A percentile compares a stretch with the other conserved stretches of the same genome.
Evolutionary conservation across 441 rosid genomes (phyloP).

Genomic region (Pelargonium cotyledonis): DNA sequence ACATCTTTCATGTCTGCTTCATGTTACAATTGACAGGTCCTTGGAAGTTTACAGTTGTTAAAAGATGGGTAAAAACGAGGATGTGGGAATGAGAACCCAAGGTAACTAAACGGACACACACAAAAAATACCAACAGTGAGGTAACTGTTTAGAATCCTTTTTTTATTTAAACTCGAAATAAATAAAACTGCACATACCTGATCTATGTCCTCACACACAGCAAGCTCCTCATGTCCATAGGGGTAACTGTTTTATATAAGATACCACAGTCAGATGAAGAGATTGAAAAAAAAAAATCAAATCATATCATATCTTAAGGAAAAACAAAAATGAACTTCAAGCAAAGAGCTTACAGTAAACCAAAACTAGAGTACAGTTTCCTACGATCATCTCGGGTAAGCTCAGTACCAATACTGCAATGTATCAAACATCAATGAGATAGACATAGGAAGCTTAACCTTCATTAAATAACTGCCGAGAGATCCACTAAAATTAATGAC

Average conservation of each 20-base stretch:
- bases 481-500: background rate
- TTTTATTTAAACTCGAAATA: background rate
- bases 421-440: constrained; percentile 3
- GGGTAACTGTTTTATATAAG: constrained; percentile 52
- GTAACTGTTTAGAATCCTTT: too few relatives aligned
- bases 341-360: constrained; percentile 62
- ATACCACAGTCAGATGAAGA: constrained; percentile 15
- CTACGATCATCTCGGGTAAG: constrained; percentile 94
- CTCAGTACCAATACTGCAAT: constrained; percentile 90
- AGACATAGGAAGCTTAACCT: background rate
- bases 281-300: background rate
- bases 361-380: constrained; percentile 88
- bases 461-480: background rate
- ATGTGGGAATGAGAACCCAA: background rate
- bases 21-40: background rate
- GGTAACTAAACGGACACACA: background rate
- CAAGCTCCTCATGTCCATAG: constrained; percentile 95
- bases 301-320: background rate
- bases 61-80: too few relatives aligned
- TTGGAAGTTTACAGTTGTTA: too few relatives aligned
- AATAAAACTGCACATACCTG: constrained; percentile 46
- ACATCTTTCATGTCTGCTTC: background rate
- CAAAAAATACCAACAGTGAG: too few relatives aligned
- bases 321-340: constrained; percentile 1
- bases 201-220: constrained; percentile 88